Evolutionary conservation across 2,329 filamentous ascomycete species (phyloP), one percentile per base, ranked within the genome.

Genomic region (Colletotrichum melonis): DNA sequence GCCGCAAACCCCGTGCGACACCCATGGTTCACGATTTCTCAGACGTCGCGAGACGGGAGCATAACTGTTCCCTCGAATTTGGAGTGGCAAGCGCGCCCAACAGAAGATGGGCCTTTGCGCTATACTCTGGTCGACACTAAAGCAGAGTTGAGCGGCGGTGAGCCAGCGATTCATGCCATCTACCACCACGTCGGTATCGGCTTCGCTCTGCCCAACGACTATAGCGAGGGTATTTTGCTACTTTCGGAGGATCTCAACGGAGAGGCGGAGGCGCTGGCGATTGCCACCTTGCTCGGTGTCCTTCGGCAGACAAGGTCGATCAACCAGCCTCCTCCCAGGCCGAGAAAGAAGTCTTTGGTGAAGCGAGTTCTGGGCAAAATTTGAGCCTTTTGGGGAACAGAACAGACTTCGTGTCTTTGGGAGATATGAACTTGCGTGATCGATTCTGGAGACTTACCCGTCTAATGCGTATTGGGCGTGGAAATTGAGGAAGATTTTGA

Each of bases 171-270:
- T n/a, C 59, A 69, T 12, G 75, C 72, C 22, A 62, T 76, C 24
- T 76, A 76, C n/a, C 74, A 76, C 49, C 75, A 76, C 46, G 56
- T 66, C 2, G 75, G 75, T 1, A 62, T 75, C 32, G 60, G 63
- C 2, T 56, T 73, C 35, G 19, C 16, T 6, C 63, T 73, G 5
- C 74, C 75, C 0, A 26, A 54, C 2, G 74, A 76, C 2, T 69
- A 73, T 49, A 75, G 72, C 55, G 74, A 76, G 38, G 75, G 75
- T 1, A 67, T 76, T 0, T 14, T 76, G 46, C 26, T 76, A 14
- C 54, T 76, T 1, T 71, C 74, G 2, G 69, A 12, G 2, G 26
- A 57, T 5, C 57, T 73, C 11, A 52, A 57, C 1, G 67, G 11
- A 6, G 52, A 63, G 11, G 71, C 72, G 1, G 73, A 74, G 28